Percentiles rank a stretch among this genome's conserved stretches.
Evolutionary conservation across 1,284 basidiomycete species (phyloP).

Genomic region (Lentinula novae-zelandiae): DNA sequence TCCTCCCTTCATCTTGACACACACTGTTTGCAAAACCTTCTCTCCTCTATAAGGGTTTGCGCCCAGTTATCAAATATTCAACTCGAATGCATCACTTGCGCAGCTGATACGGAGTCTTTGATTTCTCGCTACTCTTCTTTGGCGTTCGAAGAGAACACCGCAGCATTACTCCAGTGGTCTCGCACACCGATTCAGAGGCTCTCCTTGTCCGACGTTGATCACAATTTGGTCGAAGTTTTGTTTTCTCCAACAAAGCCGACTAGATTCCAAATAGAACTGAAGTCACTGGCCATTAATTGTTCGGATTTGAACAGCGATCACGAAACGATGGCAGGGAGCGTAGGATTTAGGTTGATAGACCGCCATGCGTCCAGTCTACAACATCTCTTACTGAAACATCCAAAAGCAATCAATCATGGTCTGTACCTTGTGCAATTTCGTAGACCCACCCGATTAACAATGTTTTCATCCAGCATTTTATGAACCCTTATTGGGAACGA

Average conservation of each 20-base stretch:
- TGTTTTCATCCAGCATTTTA: not conserved
- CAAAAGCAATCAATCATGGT: not conserved
- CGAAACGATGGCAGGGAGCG: too few species aligned
- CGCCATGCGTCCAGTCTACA: not conserved
- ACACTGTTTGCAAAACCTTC: not conserved
- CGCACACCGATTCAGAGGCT: not conserved
- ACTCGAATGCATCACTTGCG: not conserved
- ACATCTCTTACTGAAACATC: not conserved
- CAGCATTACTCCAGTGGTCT: not conserved
- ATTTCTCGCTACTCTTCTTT: not conserved
- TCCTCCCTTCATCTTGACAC: not conserved
- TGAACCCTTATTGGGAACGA: not conserved
- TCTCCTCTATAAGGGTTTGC: not conserved
- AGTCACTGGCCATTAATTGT: not conserved
- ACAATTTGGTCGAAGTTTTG: not conserved
- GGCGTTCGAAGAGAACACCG: not conserved
- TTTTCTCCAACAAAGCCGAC: not conserved
- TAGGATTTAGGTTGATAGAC: not conserved
- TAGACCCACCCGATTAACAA: too few species aligned
- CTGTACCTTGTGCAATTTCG: not conserved
- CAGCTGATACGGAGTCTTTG: not conserved
- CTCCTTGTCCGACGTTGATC: not conserved
- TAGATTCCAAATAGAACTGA: not conserved
- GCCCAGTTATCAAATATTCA: not conserved
- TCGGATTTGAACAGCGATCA: not conserved